Evolutionary conservation across 1,139 yeast genomes (phyloP), one percentile per base, ranked within the genome.

Genomic region (Zygosaccharomyces sapae): DNA sequence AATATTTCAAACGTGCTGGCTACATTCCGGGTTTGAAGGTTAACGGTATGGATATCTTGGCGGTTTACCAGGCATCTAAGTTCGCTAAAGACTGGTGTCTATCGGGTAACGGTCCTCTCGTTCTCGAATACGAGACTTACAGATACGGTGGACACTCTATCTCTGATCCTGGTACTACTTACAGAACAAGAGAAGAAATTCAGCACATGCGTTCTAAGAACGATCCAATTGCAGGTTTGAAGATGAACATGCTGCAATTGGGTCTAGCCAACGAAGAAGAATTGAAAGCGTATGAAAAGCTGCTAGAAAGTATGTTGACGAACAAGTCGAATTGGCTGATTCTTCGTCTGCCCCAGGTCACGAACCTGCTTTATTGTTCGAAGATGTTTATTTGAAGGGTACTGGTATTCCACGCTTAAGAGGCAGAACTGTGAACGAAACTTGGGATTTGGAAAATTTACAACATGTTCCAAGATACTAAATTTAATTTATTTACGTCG

Each of bases 81-180:
- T 92, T 86, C 65, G 97, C 97, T 66, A 90, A 89, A 76, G 96
- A 90, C 71, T 92, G 96, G 96, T 78, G 88, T 69, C 77, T 86
- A 51, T 75, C 83, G 54, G 97, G 96, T 65, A 90, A 92, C 66
- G 98, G 98, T 53, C 98, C 98, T 56, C 74, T 92, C 62, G 96
- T 92, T 48, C 69, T 92, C 63, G 98, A 92, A 77, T 92, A 86
- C 73, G 97, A 90, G 76, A 92, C 98, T 61, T 92, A 92, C 76
- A 85, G 98, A 79, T 92, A 92, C 71, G 97, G 98, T 77, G 98
- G 98, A 70, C 98, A 92, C 81, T 92, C 98, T 62, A 92, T 92
- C 97, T 90, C 97, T 59, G 97, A 92, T 73, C 97, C 97, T 65
- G 97, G 97, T 79, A 92, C 97, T 70, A 90, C 97, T 58, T 92